Conservation (phyloP, 1,139 yeast species). For the Debaryomyces sp. region DNA sequence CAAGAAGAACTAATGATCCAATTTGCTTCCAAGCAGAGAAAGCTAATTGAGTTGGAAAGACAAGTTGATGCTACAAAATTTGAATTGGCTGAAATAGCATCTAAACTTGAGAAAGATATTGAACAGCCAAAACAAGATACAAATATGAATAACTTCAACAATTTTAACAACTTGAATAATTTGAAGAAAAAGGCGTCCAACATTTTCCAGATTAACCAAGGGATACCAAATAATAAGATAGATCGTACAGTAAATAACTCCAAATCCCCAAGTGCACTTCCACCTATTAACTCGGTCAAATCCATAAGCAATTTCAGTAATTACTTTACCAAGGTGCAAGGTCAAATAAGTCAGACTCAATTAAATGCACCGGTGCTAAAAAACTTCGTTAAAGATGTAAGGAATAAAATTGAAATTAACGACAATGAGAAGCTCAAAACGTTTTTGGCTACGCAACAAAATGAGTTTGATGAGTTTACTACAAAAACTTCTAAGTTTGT, state of each 20-base stretch:
- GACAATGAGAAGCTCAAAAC: constrained; percentile 9
- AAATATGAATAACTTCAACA: neutral
- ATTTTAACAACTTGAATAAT: constrained; percentile 7
- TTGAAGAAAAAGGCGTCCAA: constrained; percentile 26
- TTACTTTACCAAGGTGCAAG: constrained; percentile 14
- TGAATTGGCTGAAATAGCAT: constrained; percentile 32
- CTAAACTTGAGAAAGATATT: constrained; percentile 19
- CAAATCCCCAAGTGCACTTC: constrained; percentile 10
- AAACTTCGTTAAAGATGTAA: constrained; percentile 18
- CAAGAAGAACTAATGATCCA: constrained; percentile 16
- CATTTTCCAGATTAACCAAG: constrained; percentile 17
- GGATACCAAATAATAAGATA: neutral
- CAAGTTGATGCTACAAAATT: constrained; percentile 25
- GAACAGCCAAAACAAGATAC: constrained; percentile 6
- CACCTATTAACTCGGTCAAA: neutral
- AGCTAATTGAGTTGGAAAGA: constrained; percentile 27
- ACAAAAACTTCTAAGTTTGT: constrained; percentile 27
- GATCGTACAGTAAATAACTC: constrained; percentile 7
- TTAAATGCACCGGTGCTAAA: constrained; percentile 1
- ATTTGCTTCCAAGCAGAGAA: constrained; percentile 25
- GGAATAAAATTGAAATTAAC: constrained; percentile 16
- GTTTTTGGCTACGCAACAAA: constrained; percentile 17
- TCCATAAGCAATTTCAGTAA: constrained; percentile 9
- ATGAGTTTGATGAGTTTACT: constrained; percentile 24
- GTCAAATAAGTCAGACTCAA: constrained; percentile 11